A percentile compares a stretch with the other conserved stretches of the same genome.
Evolutionary conservation across 1,139 yeast genomes (phyloP).

Genomic region (Ogataea hybrid): DNA sequence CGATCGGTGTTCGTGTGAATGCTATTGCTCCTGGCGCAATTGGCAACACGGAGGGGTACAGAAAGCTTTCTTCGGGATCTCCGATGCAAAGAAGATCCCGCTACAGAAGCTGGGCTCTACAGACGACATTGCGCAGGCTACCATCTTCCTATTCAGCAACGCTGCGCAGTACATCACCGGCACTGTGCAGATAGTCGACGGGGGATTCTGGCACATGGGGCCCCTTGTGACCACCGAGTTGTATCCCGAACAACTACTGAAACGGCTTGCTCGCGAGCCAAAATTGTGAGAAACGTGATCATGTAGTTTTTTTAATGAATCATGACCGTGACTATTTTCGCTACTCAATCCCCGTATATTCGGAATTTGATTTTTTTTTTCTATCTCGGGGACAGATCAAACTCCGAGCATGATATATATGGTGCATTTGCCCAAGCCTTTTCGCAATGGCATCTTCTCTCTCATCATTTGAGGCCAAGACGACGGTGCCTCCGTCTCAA

Average conservation of each 20-base stretch:
- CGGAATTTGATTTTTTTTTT: constrained; percentile 1
- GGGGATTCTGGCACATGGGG: constrained; percentile 86
- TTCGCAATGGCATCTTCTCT: not conserved
- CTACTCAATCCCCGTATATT: not conserved
- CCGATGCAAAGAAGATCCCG: constrained; percentile 54
- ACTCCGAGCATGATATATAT: not conserved
- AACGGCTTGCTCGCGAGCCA: constrained; percentile 27
- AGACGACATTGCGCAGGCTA: constrained; percentile 83
- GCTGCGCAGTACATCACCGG: constrained; percentile 83
- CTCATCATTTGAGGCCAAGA: not conserved
- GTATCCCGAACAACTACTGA: constrained; percentile 39
- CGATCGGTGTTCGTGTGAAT: constrained; percentile 76
- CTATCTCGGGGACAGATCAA: not conserved
- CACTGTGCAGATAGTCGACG: constrained; percentile 79
- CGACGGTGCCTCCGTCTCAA: not conserved
- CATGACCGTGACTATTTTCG: not conserved
- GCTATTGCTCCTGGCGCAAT: constrained; percentile 89
- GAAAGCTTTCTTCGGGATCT: constrained; percentile 50
- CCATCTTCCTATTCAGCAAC: constrained; percentile 78
- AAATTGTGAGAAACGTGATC: constrained; percentile 21
- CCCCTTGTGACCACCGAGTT: constrained; percentile 36
- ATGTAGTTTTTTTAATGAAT: not conserved
- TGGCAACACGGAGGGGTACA: constrained; percentile 76
- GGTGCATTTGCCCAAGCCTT: not conserved
- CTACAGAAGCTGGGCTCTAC: constrained; percentile 74